Evolutionary conservation across 169 alveolate genomes (phyloP), one percentile per base, ranked within the genome.

Genomic region (Blepharisma undulans): DNA sequence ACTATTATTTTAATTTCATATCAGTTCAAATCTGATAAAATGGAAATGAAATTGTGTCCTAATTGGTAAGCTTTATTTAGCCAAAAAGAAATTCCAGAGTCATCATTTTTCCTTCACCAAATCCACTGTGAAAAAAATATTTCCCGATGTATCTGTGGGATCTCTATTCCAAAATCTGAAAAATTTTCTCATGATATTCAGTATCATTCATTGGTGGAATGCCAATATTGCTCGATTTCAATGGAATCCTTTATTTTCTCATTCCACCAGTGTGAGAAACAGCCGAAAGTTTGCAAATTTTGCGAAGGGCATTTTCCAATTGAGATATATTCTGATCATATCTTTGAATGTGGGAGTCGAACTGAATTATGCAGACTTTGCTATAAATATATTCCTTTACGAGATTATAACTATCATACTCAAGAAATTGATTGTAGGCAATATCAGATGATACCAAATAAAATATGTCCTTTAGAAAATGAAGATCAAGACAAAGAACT

Each of bases 21-120:
- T 48, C 66, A 48, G 66, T 48, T 48, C 66, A 48, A 48, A 48
- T 48, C 66, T 48, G 66, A 48, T 48, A 48, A 48, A 48, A 78
- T 78, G 86, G 86, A 78, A 29, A 29, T 27, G 29, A 22, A 36
- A 22, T n/a, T 32, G 3, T 82, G 89, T 59, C 10, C 27, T 21
- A 82, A 82, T 30, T 82, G 89, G 89, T 82, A 82, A 82, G 4
- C 25, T 60, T 22, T 82, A 82, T 21, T 82, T 22, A 82, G 89
- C 76, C 76, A 72, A 22, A 82, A 82, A 10, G 33, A 82, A 36
- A 33, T 82, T 10, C 89, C 89, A 36, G n/a, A 25, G 36, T n/a
- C 29, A 5, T 25, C 71, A 25, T 22, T 36, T 21, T 27, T 32
- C 14, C 89, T 82, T 10, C 89, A 82, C 89, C 22, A 21, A 59